Evolutionary conservation across 1,139 yeast species (phyloP), one percentile per base, ranked within the genome.

Genomic region (Candida smagusa): DNA sequence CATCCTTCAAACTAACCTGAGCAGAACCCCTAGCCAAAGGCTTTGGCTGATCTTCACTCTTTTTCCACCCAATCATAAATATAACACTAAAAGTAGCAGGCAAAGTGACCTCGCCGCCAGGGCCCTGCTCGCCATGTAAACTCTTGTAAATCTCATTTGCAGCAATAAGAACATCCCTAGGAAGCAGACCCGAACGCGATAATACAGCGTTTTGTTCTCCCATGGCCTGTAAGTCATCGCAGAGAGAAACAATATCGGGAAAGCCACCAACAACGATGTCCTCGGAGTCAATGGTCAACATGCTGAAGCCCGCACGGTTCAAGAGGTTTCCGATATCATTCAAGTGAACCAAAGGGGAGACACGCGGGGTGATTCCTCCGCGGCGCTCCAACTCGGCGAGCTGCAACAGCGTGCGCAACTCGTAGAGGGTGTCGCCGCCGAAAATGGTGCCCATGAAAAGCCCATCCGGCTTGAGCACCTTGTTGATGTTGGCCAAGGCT

Each of bases 51-150:
- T 60, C 56, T 6, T 72, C 75, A 42, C 86, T 74, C 48, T 82
- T 81, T 58, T 85, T 87, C 96, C 96, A 87, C 1, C 95, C 96
- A 56, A 87, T 84, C 87, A 87, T 81, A 55, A 81, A 83, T 12
- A 87, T 78, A 35, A 87, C 75, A 43, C 88, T 68, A 58, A 79
- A 87, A 0, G 95, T 87, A 4, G 75, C 80, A 1, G 83, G 83
- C 30, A 77, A 56, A 2, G 75, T 64, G 13, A 63, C 56, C 1
- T 60, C 58, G 1, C 77, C 77, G n/a, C 58, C 45, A 2, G 56
- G 61, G 39, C 65, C 77, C 11, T 71, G 72, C 41, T 79, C 83
- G 2, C 92, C 94, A 54, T 87, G 94, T 52, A 87, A 65, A 7
- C 78, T 64, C 50, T 70, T 73, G 58, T 87, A 87, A 31, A 87